Conservation (phyloP, 768 basidiomycete species). For the Amanita pallidorosea region DNA sequence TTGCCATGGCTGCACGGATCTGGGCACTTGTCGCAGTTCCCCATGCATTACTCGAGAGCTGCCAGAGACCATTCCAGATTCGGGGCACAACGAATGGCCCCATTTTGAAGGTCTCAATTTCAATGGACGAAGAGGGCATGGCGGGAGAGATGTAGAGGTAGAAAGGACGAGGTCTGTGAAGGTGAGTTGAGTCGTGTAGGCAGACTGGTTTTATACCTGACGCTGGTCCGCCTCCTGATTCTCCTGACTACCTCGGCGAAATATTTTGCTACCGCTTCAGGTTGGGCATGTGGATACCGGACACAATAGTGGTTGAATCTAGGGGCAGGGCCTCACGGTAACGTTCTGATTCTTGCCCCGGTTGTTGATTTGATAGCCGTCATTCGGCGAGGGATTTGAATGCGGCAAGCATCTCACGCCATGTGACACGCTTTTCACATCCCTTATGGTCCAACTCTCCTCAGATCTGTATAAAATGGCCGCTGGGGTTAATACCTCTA, state of each 20-base stretch:
- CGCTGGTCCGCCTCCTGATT: not conserved
- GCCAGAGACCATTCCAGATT: slow-evolving; percentile 76
- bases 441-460: slow-evolving; percentile 1
- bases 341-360: not conserved
- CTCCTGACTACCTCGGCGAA: not conserved
- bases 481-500: not conserved
- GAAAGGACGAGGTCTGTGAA: not conserved
- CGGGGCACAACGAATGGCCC: slow-evolving; percentile 52
- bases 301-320: not conserved
- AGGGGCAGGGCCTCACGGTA: not conserved
- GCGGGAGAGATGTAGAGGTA: too few species aligned
- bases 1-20: slow-evolving; percentile 58
- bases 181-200: not conserved
- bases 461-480: slow-evolving; percentile 2
- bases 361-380: not conserved
- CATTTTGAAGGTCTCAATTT: slow-evolving; percentile 37
- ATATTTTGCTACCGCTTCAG: not conserved
- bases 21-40: slow-evolving; percentile 59
- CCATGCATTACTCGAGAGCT: slow-evolving; percentile 81
- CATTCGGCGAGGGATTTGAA: not conserved
- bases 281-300: not conserved
- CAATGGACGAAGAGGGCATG: not conserved
- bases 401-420: not conserved
- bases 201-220: slow-evolving; percentile 1
- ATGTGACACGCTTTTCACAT: not conserved